Conservation (phyloP, 2,329 filamentous ascomycete species). For the Stylonectria norvegica region DNA sequence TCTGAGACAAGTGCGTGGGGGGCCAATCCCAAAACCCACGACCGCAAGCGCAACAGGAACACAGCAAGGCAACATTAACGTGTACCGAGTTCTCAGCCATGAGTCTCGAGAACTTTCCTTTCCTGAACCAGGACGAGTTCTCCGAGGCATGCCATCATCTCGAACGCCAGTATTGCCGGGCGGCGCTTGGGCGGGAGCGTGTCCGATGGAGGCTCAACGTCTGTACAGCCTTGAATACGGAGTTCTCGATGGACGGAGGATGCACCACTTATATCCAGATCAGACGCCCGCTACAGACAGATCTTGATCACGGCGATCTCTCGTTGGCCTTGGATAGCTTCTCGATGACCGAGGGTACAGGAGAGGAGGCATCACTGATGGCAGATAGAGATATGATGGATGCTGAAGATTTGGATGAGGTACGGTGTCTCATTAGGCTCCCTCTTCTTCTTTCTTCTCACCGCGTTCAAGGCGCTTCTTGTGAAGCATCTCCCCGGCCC, state of each 20-base stretch:
- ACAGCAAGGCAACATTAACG: too few species aligned
- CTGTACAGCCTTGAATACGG: conserved; percentile 48
- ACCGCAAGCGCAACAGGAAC: too few species aligned
- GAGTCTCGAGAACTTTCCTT: conserved; percentile 56
- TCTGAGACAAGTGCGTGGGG: too few species aligned
- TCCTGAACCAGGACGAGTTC: conserved; percentile 60
- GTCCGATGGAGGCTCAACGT: conserved; percentile 53
- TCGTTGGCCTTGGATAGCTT: conserved; percentile 45
- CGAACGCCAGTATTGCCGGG: conserved; percentile 56
- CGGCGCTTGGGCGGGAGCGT: conserved; percentile 53
- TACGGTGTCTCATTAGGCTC: conserved; percentile 27
- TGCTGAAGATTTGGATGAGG: conserved; percentile 51
- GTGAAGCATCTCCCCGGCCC: conserved; percentile 28
- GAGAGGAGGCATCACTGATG: conserved; percentile 17
- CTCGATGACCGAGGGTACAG: conserved; percentile 36
- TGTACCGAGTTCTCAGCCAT: too few species aligned
- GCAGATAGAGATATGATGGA: conserved; percentile 48
- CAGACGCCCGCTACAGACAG: conserved; percentile 48
- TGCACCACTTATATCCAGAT: conserved; percentile 56
- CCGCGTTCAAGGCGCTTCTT: conserved; percentile 39
- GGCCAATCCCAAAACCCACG: too few species aligned
- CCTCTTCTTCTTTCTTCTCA: conserved; percentile 15
- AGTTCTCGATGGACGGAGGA: conserved; percentile 40
- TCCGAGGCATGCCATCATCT: conserved; percentile 60
- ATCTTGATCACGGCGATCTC: conserved; percentile 43